Conservation (phyloP, 176 grass and related monocot genomes). For the Elaeis guineensis region DNA sequence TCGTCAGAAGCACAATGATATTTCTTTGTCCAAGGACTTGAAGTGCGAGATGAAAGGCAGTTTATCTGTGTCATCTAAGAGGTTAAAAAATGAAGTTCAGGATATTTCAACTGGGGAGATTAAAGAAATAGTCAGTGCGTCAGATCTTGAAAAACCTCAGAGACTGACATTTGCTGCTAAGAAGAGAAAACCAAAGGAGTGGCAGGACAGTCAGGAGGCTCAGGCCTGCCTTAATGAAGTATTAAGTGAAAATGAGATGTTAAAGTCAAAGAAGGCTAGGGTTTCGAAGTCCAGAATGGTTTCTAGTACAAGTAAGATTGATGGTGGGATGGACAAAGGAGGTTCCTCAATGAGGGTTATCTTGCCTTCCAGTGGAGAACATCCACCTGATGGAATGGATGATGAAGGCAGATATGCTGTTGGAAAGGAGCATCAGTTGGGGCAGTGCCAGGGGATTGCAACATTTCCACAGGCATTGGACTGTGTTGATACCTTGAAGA, state of each 20-base stretch:
- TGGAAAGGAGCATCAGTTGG: conserved; percentile 36
- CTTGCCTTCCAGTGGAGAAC: conserved; percentile 28
- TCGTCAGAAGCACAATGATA: background rate
- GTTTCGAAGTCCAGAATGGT: conserved; percentile 10
- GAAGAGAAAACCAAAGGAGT: conserved; percentile 63
- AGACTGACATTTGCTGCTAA: conserved; percentile 40
- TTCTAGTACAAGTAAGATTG: background rate
- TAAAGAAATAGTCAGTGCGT: conserved; percentile 31
- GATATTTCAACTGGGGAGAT: conserved; percentile 31
- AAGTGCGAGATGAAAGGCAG: conserved; percentile 37
- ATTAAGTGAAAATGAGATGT: conserved; percentile 27
- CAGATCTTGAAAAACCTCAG: conserved; percentile 32
- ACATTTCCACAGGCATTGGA: conserved; percentile 27
- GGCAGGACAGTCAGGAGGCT: conserved; percentile 41
- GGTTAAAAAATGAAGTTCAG: conserved; percentile 13
- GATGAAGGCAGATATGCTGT: conserved; percentile 22
- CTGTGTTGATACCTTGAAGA: conserved; percentile 26
- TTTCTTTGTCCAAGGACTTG: conserved; percentile 22
- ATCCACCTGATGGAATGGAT: conserved; percentile 29
- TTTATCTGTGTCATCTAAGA: conserved; percentile 16
- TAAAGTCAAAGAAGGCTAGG: conserved; percentile 40
- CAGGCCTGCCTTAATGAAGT: conserved; percentile 24
- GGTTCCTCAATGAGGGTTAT: conserved; percentile 7
- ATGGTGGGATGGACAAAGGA: conserved; percentile 12
- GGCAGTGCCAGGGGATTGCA: conserved; percentile 1